Base-by-base conservation (phyloP, 2,329 filamentous ascomycete genomes). In the Orbilia blumenaviensis region DNA sequence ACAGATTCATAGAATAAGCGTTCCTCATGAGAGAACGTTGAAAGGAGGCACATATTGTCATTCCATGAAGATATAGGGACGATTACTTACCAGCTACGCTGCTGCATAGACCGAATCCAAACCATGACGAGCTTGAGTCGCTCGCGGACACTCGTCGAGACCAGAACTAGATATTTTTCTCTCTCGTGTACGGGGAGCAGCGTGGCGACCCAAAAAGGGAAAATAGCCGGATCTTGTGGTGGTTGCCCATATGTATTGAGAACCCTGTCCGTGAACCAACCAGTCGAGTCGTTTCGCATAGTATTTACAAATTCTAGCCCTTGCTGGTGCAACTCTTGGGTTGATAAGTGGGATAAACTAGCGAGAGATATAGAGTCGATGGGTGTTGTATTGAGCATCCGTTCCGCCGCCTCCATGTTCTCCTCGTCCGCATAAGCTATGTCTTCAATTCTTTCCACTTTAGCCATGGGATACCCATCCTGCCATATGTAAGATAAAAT, bases 201-300 rank as follows among this genome's bases (percentile, higher is more conserved):
- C 80, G 89, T 92, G 8, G 91, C 93, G 79, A 97, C 91, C 94
- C 94, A 97, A 87, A 93, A 97, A 0, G 93, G 92, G 79, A 97
- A 95, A 0, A 88, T 82, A 2, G 89, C 89, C 0, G 92, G 89
- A 80, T 96, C 92, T 14, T 88, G 85, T 0, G 93, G 93, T 18
- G 90, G 90, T 71, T 91, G 88, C 10, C 93, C 93, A 78, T 94
- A 95, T 4, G 91, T 89, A 32, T 88, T 84, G 29, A 94, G 84
- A 34, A 94, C 89, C 7, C 90, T 88, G 42, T 89, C 86, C 66
- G 91, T 88, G 27, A 96, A 84, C 93, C 92, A 96, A 0, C 88
- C 87, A 0, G 90, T 91, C 71, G 90, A 91, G 63, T 89, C 85
- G 3, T 86, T 85, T 64, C 88, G 87, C 88, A 93, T 93, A 54